Conservation (phyloP, 179 eudicot genomes). For the Silene coronaria region DNA sequence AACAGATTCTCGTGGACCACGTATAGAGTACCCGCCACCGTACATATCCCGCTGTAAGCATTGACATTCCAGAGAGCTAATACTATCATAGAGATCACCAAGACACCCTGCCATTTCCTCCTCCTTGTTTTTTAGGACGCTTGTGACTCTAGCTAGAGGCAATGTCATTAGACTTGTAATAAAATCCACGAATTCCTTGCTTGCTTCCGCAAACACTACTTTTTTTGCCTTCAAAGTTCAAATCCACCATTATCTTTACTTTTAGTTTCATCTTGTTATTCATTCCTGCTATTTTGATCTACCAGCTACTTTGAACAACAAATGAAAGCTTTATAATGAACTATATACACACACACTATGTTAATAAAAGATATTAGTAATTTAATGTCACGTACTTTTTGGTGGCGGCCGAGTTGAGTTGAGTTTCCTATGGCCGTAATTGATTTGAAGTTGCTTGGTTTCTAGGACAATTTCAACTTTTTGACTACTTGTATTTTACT, state of each 20-base stretch:
- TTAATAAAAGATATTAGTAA: background rate
- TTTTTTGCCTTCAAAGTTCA: too few species aligned
- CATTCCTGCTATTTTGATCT: conserved; percentile 1
- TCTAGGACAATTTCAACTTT: conserved; percentile 13
- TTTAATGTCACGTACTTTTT: background rate
- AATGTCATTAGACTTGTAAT: too few species aligned
- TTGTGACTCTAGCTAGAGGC: too few species aligned
- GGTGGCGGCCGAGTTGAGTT: background rate
- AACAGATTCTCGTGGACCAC: background rate
- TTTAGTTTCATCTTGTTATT: too few species aligned
- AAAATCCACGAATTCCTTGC: too few species aligned
- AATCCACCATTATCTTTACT: too few species aligned
- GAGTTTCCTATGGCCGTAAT: background rate
- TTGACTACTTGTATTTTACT: background rate
- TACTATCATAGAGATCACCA: conserved; percentile 1
- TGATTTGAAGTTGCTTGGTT: conserved; percentile 9
- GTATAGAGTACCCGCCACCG: too few species aligned
- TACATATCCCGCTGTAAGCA: conserved; percentile 5
- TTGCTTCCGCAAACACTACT: too few species aligned
- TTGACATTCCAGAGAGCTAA: background rate
- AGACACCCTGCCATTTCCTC: background rate
- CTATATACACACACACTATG: too few species aligned
- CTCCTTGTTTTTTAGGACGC: too few species aligned
- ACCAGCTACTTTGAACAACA: background rate
- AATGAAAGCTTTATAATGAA: too few species aligned